These are phyloP conservation scores for Auriculariales sp. DNA, from an alignment of 768 basidiomycete genomes.

Conservation along the genomic window DNA sequence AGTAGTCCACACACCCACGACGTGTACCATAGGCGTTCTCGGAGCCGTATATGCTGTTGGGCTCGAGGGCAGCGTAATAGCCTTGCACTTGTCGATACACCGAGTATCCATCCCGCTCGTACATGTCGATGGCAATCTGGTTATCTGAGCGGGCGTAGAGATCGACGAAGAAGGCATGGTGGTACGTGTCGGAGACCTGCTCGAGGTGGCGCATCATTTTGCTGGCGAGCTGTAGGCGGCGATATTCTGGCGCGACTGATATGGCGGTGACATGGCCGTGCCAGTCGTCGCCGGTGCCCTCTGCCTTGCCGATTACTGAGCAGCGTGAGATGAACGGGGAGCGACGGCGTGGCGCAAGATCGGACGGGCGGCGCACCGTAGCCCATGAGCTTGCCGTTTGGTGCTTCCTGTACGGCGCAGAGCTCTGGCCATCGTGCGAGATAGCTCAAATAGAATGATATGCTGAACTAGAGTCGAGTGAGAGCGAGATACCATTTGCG, in stretches of 20 bases:
- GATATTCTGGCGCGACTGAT: conserved; percentile 87
- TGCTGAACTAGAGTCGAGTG: conserved; percentile 49
- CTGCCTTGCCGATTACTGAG: conserved; percentile 86
- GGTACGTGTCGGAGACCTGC: conserved; percentile 62
- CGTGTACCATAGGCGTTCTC: conserved; percentile 83
- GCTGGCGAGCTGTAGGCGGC: conserved; percentile 73
- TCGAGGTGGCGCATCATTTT: conserved; percentile 83
- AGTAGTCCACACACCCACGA: not conserved
- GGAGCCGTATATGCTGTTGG: conserved; percentile 65
- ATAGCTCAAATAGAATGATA: conserved; percentile 80
- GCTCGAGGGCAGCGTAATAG: conserved; percentile 70
- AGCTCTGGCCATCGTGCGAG: conserved; percentile 86
- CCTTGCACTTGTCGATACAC: conserved; percentile 83
- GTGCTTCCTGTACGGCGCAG: conserved; percentile 69
- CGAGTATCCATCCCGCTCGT: conserved; percentile 85
- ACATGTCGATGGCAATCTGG: conserved; percentile 72
- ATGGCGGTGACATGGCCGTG: conserved; percentile 94
- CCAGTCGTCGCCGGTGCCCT: conserved; percentile 62
- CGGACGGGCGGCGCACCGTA: conserved; percentile 47
- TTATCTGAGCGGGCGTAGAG: conserved; percentile 90
- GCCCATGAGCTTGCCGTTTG: conserved; percentile 77
- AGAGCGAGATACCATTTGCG: not conserved
- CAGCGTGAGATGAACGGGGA: conserved; percentile 1
- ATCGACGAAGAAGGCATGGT: conserved; percentile 85
- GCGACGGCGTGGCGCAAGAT: not conserved